Conservation (phyloP, 768 basidiomycete genomes). For the Pisolithus orientalis region DNA sequence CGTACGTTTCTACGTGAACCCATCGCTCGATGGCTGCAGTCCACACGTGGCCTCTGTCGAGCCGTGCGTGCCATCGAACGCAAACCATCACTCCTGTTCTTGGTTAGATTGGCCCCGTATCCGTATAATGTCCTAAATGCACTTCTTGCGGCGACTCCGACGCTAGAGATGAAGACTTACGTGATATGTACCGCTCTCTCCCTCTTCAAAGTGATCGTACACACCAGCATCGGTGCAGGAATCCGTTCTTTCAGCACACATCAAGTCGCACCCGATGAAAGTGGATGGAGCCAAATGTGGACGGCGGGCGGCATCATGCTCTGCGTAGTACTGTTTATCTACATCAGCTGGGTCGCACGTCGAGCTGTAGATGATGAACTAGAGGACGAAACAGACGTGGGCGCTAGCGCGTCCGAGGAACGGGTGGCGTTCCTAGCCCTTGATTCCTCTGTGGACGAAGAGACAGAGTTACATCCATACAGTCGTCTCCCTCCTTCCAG, state of each 20-base stretch:
- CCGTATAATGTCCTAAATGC: constrained; percentile 96
- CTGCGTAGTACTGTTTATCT: constrained; percentile 70
- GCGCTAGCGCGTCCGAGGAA: constrained; percentile 36
- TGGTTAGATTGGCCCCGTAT: constrained; percentile 89
- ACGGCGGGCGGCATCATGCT: constrained; percentile 65
- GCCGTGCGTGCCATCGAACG: constrained; percentile 85
- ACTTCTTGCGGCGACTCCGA: constrained; percentile 81
- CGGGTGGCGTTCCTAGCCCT: constrained; percentile 41
- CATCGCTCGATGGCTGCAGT: constrained; percentile 69
- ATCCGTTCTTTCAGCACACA: constrained; percentile 69
- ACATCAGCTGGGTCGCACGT: constrained; percentile 76
- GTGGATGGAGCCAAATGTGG: constrained; percentile 49
- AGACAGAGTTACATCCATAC: constrained; percentile 12
- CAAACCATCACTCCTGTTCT: constrained; percentile 81
- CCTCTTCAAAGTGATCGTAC: constrained; percentile 85
- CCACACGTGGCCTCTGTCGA: constrained; percentile 65
- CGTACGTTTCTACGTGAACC: constrained; percentile 63
- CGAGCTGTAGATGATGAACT: constrained; percentile 54
- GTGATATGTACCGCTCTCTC: constrained; percentile 74
- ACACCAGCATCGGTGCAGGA: constrained; percentile 81
- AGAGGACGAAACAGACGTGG: constrained; percentile 33
- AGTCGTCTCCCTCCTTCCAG: constrained; percentile 12
- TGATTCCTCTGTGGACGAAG: constrained; percentile 15
- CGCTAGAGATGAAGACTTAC: constrained; percentile 75
- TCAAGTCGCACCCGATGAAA: constrained; percentile 39